Conservation (phyloP, 345 rosid species). For the Limnanthes douglasii region DNA sequence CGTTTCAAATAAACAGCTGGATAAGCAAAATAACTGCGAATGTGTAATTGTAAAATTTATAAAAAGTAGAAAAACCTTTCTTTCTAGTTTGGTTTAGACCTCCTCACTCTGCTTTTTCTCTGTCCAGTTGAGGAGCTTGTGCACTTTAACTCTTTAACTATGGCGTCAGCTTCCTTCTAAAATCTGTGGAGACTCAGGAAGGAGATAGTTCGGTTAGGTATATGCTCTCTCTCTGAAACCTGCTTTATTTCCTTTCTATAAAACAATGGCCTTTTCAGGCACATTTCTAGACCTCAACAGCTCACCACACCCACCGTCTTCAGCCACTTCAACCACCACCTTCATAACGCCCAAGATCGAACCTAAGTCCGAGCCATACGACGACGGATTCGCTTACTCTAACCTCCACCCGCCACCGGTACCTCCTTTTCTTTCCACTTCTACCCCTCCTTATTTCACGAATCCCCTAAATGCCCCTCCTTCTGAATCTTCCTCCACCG, state of each 20-base stretch:
- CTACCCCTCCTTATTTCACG: constrained; percentile 10
- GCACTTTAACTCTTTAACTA: no score
- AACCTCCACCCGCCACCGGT: background rate
- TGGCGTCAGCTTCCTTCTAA: no score
- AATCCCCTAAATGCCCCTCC: constrained; percentile 20
- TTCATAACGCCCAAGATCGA: constrained; percentile 27
- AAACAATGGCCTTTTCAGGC: constrained; percentile 30
- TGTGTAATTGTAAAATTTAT: no score
- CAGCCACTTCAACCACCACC: constrained; percentile 11
- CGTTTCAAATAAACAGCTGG: no score
- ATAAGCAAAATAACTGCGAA: no score
- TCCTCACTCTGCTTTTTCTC: no score
- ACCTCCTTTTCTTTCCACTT: constrained; percentile 5
- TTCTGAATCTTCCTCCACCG: constrained; percentile 9
- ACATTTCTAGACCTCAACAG: constrained; percentile 63
- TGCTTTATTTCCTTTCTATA: background rate
- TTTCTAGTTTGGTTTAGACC: no score
- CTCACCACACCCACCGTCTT: constrained; percentile 14
- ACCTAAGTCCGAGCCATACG: constrained; percentile 46
- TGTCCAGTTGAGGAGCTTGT: no score
- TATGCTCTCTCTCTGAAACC: no score
- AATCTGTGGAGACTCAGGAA: no score
- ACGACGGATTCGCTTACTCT: constrained; percentile 14
- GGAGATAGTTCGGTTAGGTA: no score
- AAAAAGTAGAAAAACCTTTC: no score